phyloP scores from a whole-genome alignment of 2,329 filamentous ascomycete species.

The Aspergillus sp. region DNA sequence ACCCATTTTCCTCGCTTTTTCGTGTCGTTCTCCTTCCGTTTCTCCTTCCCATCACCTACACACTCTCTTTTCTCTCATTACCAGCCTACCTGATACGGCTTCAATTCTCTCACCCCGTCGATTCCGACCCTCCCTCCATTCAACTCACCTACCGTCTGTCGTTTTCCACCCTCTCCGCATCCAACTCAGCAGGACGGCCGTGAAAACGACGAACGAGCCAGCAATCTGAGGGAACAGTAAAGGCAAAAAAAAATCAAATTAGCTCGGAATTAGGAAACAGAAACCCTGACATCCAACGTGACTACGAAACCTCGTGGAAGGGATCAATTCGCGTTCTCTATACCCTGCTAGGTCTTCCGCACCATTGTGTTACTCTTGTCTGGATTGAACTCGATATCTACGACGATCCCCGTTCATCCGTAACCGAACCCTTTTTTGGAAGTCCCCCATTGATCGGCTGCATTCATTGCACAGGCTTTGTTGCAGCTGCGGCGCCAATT shows the following conservation, averaged over 20 bases:
- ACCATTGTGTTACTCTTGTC: constrained; percentile 1
- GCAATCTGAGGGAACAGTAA: not conserved
- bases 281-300: not conserved
- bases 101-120: constrained; percentile 13
- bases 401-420: constrained; percentile 1
- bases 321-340: not conserved
- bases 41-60: constrained; percentile 16
- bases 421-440: constrained; percentile 1
- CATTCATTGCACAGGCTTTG: constrained; percentile 6
- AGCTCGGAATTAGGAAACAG: not conserved
- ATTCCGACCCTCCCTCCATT: constrained; percentile 11
- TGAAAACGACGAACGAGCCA: not conserved
- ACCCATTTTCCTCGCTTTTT: constrained; percentile 13
- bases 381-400: not conserved
- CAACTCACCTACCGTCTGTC: constrained; percentile 5
- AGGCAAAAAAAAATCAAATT: not conserved
- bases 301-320: not conserved
- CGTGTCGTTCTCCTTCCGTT: constrained; percentile 17
- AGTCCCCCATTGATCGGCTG: constrained; percentile 5
- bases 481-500: constrained; percentile 14
- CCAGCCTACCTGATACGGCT: constrained; percentile 1
- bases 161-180: constrained; percentile 10
- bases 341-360: not conserved
- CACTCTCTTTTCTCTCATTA: constrained; percentile 10
- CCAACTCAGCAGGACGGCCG: not conserved